Evolutionary conservation across 129 eudicot genomes (phyloP), one percentile per base, ranked within the genome.

Genomic region (Scalesia atractyloides): DNA sequence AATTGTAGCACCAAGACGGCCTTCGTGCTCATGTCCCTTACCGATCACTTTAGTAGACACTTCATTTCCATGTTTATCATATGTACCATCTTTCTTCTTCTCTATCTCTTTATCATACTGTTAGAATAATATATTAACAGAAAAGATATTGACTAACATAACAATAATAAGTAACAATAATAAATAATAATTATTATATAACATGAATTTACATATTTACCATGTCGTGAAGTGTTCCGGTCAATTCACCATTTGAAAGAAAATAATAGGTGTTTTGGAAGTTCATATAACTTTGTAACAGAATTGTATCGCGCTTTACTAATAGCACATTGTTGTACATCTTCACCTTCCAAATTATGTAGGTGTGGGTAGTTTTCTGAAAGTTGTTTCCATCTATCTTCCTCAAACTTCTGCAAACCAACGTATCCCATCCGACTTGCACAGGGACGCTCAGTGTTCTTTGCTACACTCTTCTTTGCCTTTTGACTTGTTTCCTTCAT

Each of bases 381-480:
- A 18, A 54, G 60, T 54, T 54, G 60, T 3, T 54, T 54, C 60
- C 30, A 54, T 18, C 60, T 54, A 18, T 54, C 13, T 54, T 54
- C 13, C 30, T 22, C 20, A 17, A 22, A 18, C 4, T 54, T 54
- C 60, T 17, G 9, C 3, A 54, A 19, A 10, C 30, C 30, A 7
- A 19, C 26, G 9, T 7, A 54, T 54, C 60, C 60, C 60, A 54
- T 54, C 2, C 60, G 60, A 17, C 30, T 14, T 18, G 18, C 13
- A 18, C 14, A 5, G 12, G 60, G 13, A 54, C 13, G 30, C 5
- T 54, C 60, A 54, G 18, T 19, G 14, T 54, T 54, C 20, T 54
- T 54, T 54, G 4, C 12, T 17, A 22, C 30, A 18, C 60, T 54
- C 30, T 7, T 18, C 26, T 19, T 54, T 7, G 33, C 60, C 5